Conservation (phyloP, 108 stramenopile species). For the Discostella stelligeroides region DNA sequence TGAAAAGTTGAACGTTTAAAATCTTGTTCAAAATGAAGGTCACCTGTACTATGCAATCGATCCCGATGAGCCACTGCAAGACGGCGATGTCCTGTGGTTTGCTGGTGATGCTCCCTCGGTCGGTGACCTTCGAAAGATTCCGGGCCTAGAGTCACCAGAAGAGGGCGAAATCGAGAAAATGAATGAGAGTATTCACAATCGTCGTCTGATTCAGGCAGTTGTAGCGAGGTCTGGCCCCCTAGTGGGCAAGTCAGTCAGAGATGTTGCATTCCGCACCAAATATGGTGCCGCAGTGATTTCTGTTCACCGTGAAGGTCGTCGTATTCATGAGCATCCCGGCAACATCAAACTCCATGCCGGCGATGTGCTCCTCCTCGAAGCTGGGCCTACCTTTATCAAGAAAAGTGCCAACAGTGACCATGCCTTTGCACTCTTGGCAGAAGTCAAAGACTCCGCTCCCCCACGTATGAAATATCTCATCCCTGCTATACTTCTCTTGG, state of each 20-base stretch:
- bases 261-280: constrained; percentile 73
- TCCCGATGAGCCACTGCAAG: constrained; percentile 65
- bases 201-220: constrained; percentile 84
- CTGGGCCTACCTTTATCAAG: constrained; percentile 79
- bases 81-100: constrained; percentile 75
- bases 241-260: constrained; percentile 76
- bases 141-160: constrained; percentile 66
- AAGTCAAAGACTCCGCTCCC: constrained; percentile 85
- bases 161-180: constrained; percentile 75
- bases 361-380: constrained; percentile 83
- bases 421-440: constrained; percentile 79
- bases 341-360: constrained; percentile 80
- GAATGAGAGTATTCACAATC: constrained; percentile 71
- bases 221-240: constrained; percentile 76
- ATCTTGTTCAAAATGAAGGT: constrained; percentile 3
- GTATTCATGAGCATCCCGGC: constrained; percentile 84
- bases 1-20: neutral
- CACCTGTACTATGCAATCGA: constrained; percentile 52
- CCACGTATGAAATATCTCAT: constrained; percentile 71
- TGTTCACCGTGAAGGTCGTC: constrained; percentile 75
- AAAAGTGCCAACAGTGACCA: constrained; percentile 59
- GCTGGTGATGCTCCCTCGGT: constrained; percentile 55
- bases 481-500: constrained; percentile 66
- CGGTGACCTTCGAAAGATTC: constrained; percentile 77
- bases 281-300: constrained; percentile 90